phyloP scores from a whole-genome alignment of 2,329 filamentous ascomycete species.

The Kalmusia sp. region DNA sequence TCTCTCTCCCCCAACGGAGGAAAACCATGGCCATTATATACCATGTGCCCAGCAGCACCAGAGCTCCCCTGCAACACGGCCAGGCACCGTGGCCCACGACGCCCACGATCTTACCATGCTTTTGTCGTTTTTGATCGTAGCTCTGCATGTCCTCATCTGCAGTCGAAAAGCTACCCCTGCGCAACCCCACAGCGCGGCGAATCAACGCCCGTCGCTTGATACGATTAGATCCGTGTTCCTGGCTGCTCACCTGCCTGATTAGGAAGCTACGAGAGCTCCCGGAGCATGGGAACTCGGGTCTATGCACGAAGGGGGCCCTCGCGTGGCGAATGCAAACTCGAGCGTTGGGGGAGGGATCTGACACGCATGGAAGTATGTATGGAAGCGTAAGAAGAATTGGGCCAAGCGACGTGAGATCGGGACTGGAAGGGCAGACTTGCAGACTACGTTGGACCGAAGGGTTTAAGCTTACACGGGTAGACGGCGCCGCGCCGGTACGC shows the following conservation, averaged over 20 bases:
- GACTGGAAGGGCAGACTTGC: no score
- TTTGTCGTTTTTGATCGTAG: conserved; percentile 7
- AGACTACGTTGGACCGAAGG: no score
- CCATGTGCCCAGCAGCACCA: not conserved
- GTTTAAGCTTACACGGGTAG: no score
- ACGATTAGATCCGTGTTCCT: not conserved
- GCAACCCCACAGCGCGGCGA: not conserved
- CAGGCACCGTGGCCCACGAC: conserved; percentile 1
- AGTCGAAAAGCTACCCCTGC: conserved; percentile 6
- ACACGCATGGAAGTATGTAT: not conserved
- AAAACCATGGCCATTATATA: conserved; percentile 6
- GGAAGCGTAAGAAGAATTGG: not conserved
- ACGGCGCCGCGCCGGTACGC: no score
- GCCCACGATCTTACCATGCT: not conserved
- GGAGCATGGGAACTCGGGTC: no score
- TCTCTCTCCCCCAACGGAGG: not conserved
- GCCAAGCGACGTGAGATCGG: not conserved
- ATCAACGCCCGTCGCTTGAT: conserved; percentile 4
- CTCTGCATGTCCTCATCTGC: conserved; percentile 1
- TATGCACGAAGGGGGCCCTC: not conserved
- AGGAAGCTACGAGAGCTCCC: conserved; percentile 11
- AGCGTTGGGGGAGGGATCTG: not conserved
- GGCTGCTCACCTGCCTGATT: conserved; percentile 2
- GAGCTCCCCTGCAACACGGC: not conserved
- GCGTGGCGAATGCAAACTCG: not conserved